Percentiles rank a stretch among this genome's conserved stretches.
These are phyloP conservation scores for Eragrostis nindensis DNA, from an alignment of 176 grass and related monocot genomes.

Conservation along the genomic window DNA sequence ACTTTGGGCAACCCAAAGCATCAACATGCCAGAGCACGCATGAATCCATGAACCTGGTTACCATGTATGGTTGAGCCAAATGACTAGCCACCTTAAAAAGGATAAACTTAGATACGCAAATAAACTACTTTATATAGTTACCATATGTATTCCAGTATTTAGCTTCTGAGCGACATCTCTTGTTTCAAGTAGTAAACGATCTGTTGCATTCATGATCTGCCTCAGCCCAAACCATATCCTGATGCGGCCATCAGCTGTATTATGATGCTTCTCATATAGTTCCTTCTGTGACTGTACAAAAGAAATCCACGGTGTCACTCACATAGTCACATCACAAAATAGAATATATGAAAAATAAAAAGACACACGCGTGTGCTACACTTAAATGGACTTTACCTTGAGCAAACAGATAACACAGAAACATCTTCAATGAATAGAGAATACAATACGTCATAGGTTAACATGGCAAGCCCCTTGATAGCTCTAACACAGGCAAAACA, in stretches of 20 bases:
- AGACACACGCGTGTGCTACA: too few species aligned
- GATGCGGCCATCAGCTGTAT: conserved; percentile 85
- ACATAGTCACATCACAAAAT: conserved; percentile 15
- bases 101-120: conserved; percentile 18
- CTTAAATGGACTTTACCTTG: too few species aligned
- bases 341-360: conserved; percentile 6
- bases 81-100: background rate
- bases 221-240: conserved; percentile 97
- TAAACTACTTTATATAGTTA: conserved; percentile 47
- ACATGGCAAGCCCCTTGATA: too few species aligned
- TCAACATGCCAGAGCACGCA: background rate
- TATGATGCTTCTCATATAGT: conserved; percentile 78
- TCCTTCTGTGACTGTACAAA: conserved; percentile 76
- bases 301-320: background rate
- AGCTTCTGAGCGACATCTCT: conserved; percentile 77
- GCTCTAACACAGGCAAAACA: conserved; percentile 2
- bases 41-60: background rate
- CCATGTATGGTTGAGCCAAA: conserved; percentile 1
- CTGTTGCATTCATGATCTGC: conserved; percentile 94
- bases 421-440: too few species aligned
- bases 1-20: background rate
- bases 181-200: conserved; percentile 82
- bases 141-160: conserved; percentile 97
- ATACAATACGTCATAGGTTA: too few species aligned
- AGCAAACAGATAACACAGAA: too few species aligned